Base-by-base conservation (phyloP, 441 rosid genomes). In the Euphorbia celastroides region DNA sequence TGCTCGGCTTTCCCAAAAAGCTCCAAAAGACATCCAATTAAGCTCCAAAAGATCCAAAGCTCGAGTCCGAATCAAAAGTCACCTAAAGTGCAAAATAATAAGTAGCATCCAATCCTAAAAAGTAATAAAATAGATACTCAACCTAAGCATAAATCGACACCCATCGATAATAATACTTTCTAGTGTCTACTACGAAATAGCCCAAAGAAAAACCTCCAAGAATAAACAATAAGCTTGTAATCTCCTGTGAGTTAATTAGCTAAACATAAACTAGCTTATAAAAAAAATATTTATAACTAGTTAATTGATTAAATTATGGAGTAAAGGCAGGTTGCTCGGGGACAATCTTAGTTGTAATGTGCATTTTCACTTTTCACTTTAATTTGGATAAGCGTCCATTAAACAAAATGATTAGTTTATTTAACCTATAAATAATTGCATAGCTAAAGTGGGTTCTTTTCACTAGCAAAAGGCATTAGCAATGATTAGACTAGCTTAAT, bases 271-370 rank as follows among this genome's bases (percentile, higher is more conserved):
- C 26, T 25, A 23, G 32, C 32, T 55, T 23, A 42, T 62, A 20
- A 30, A 34, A 31, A 3, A 7, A 34, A 58, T 36, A 60, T 8
- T 7, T 19, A 10, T 32, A 38, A 5, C 16, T 2, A 38, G 30
- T 50, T 2, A 22, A 22, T 16, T 11, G 12, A 1, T 64, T 6
- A 17, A 31, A 32, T n/a, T 46, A 14, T 46, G n/a, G 1, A 20
- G 13, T 12, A 12, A 62, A 66, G 36, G n/a, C 19, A 42, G 65
- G 70, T 62, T 31, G 72, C 4, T 20, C 36, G 72, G 76, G 28
- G 65, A 68, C 79, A 65, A 27, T 19, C 70, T 75, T 72, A 70
- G 75, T 72, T 75, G 79, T 77, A 62, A 14, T 20, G 64, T 23
- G 57, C 59, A 62, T 65, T 23, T 56, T 63, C 68, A 63, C 44